Percentiles rank a stretch among this genome's conserved stretches.
phyloP scores from a whole-genome alignment of 192 early-diverging fungal species.

The Chytriomyces hyalinus region DNA sequence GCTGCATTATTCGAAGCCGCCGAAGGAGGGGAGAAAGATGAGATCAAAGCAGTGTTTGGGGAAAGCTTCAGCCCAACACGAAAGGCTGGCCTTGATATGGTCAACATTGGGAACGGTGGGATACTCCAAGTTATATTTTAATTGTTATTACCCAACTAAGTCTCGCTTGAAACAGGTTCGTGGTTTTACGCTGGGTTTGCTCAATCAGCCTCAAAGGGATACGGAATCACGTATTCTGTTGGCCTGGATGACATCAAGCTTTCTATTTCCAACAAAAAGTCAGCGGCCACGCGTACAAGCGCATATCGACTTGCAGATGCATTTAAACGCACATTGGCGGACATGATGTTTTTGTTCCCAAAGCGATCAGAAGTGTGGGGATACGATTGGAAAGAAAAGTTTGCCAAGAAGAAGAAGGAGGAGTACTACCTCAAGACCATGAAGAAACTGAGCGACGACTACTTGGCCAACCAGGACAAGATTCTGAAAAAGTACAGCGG shows the following conservation, averaged over 20 bases:
- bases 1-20: neutral
- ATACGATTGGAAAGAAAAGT: constrained; percentile 47
- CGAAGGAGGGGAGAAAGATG: constrained; percentile 6
- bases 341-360: constrained; percentile 69
- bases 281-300: constrained; percentile 41
- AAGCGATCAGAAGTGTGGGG: constrained; percentile 62
- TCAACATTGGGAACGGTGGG: neutral
- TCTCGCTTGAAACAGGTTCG: constrained; percentile 35
- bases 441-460: constrained; percentile 51
- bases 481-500: constrained; percentile 29
- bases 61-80: neutral
- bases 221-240: constrained; percentile 61
- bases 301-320: constrained; percentile 62
- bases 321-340: constrained; percentile 65
- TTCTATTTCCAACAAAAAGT: constrained; percentile 56
- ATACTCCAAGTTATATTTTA: neutral
- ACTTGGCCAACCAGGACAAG: constrained; percentile 28
- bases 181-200: constrained; percentile 65
- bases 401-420: constrained; percentile 46
- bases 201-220: constrained; percentile 54
- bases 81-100: constrained; percentile 8
- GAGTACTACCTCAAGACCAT: constrained; percentile 46
- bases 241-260: constrained; percentile 62
- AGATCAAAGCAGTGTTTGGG: constrained; percentile 5
- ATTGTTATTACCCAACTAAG: neutral